Conservation (phyloP, 2,329 filamentous ascomycete species). For the Dactylonectria macrodidyma region DNA sequence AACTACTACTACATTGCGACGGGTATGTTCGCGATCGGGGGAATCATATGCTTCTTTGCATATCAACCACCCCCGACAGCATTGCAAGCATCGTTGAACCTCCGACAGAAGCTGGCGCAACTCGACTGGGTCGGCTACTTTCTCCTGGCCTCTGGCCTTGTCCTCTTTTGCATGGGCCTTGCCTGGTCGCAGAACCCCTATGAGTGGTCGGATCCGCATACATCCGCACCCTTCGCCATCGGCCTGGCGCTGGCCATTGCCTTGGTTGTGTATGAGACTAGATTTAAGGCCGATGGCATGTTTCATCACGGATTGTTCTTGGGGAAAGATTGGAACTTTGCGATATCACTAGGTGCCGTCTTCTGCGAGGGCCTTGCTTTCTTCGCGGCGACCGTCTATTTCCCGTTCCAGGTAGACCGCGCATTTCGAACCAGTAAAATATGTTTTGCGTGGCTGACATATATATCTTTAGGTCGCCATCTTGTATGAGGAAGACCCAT, state of each 20-base stretch:
- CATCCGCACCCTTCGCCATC: conserved; percentile 54
- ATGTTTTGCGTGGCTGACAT: conserved; percentile 10
- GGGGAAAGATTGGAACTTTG: conserved; percentile 52
- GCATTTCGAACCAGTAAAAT: not conserved
- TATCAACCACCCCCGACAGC: conserved; percentile 31
- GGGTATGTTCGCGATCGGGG: conserved; percentile 15
- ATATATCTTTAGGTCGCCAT: conserved; percentile 34
- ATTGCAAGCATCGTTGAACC: conserved; percentile 17
- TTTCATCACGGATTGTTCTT: conserved; percentile 58
- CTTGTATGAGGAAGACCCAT: conserved; percentile 54
- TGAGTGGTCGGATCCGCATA: conserved; percentile 54
- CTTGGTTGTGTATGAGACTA: conserved; percentile 53
- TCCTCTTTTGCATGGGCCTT: conserved; percentile 57
- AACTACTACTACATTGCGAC: conserved; percentile 35
- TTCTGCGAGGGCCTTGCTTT: conserved; percentile 57
- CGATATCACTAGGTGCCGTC: conserved; percentile 53
- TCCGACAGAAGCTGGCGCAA: conserved; percentile 51
- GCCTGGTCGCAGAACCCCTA: conserved; percentile 59
- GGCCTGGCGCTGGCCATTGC: conserved; percentile 47
- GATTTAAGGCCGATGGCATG: conserved; percentile 56
- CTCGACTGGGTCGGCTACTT: conserved; percentile 59
- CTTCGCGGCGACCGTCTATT: conserved; percentile 49
- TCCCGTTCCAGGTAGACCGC: conserved; percentile 52
- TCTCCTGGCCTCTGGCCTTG: conserved; percentile 52
- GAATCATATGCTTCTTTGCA: conserved; percentile 19